Evolutionary conservation across 805 yeast genomes (phyloP).

Genomic region (Huiozyma sinensis): DNA sequence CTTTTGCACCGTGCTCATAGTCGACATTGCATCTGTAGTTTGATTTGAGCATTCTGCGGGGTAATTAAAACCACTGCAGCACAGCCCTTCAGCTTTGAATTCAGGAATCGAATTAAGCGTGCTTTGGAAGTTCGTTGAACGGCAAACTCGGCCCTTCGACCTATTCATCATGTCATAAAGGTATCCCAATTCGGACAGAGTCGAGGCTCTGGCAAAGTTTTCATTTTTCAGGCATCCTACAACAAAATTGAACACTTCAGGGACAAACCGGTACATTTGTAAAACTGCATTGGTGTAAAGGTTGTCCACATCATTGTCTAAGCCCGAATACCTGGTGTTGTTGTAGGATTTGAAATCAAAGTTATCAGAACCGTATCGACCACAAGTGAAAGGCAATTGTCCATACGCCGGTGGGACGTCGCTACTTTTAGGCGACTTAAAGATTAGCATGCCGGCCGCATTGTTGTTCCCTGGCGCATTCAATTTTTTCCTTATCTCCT

Average conservation of each 20-base stretch:
- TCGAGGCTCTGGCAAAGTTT: slow-evolving; percentile 35
- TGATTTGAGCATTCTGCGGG: slow-evolving; percentile 28
- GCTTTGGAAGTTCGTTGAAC: slow-evolving; percentile 68
- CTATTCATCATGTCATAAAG: slow-evolving; percentile 84
- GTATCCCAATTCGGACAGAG: slow-evolving; percentile 77
- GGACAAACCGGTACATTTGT: slow-evolving; percentile 70
- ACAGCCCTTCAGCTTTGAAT: slow-evolving; percentile 42
- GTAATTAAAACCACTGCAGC: no score
- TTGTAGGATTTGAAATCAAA: slow-evolving; percentile 86
- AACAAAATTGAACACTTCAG: slow-evolving; percentile 59
- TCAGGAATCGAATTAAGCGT: slow-evolving; percentile 36
- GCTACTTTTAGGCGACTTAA: slow-evolving; percentile 24
- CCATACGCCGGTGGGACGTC: slow-evolving; percentile 65
- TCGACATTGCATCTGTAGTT: slow-evolving; percentile 19
- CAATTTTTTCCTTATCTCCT: slow-evolving; percentile 18
- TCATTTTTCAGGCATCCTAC: slow-evolving; percentile 46
- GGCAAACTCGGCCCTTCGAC: slow-evolving; percentile 68
- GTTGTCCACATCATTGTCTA: slow-evolving; percentile 80
- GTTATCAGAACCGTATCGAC: slow-evolving; percentile 86
- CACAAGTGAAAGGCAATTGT: slow-evolving; percentile 66
- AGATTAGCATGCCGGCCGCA: slow-evolving; percentile 10
- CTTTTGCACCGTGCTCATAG: slow-evolving; percentile 14
- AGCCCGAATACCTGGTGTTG: slow-evolving; percentile 61
- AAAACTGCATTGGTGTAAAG: slow-evolving; percentile 67
- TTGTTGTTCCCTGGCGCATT: background rate